Base-by-base conservation (phyloP, 2,329 filamentous ascomycete species). In the Curvularia lunata region DNA sequence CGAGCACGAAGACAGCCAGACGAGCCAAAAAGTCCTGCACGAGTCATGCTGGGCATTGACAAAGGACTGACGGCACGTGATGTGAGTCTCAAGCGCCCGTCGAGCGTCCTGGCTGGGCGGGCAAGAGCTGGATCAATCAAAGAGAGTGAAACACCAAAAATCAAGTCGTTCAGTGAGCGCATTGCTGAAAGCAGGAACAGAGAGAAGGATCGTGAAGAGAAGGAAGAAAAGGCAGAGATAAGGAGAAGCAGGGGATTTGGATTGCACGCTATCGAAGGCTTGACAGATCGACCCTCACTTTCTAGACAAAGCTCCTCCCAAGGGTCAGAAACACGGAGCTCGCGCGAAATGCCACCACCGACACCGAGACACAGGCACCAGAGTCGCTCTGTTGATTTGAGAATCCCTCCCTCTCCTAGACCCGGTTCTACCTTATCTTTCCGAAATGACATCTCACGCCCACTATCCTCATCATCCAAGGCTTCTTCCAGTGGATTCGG, bases 1-100 rank as follows among this genome's bases (percentile, higher is more conserved):
- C 86, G 79, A 65, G 81, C 73, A 30, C 67, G 67, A 77, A 82
- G 74, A 41, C 76, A 80, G 13, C 72, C 81, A 1, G 70, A 80
- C 16, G 80, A 85, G 13, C 88, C 87, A 34, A 86, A 84, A 25
- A 97, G 93, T 1, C 94, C 95, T 1, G 89, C 89, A 52, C 84
- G 93, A 59, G 85, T 95, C 13, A 78, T 92, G 18, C 77, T 98
- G 16, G 94, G 95, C 5, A 96, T 98, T 61, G 93, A 97, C 77
- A 96, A 96, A 74, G 92, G 92, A 1, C 80, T 93, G 34, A 89
- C 84, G 67, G 92, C 89, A 1, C 86, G 86, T 57, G 92, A 97
- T 68, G 83, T 98, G 30, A 97, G 93, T 3, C 79, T 98, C 27
- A 95, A 91, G 75, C 84, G 91, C 64, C 53, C 67, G 8, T 56